Conservation (phyloP, 148 eudicot species). For the Drosera capensis region DNA sequence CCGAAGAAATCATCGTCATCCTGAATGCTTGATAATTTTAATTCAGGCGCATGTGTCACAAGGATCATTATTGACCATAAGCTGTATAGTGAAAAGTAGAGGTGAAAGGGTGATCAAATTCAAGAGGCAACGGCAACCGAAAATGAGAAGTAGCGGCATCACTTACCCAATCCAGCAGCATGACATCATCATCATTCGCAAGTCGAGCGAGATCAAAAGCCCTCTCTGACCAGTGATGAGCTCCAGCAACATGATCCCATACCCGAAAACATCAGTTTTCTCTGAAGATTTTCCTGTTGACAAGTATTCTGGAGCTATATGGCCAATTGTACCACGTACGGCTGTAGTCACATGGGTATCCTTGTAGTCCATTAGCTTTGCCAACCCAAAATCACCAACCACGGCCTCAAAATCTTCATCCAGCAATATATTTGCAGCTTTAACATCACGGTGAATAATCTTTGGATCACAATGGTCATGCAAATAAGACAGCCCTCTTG, state of each 20-base stretch:
- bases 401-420: conserved; percentile 98
- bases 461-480: conserved; percentile 98
- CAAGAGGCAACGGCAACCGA: not conserved
- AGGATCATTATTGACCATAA: no score
- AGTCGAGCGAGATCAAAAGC: conserved; percentile 95
- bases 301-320: conserved; percentile 89
- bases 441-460: conserved; percentile 92
- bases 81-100: no score
- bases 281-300: conserved; percentile 94
- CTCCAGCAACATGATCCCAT: conserved; percentile 95
- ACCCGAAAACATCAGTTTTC: conserved; percentile 94
- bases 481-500: conserved; percentile 88
- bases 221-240: conserved; percentile 85
- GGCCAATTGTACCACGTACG: conserved; percentile 95
- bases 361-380: no score
- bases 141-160: not conserved
- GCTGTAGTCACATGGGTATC: conserved; percentile 97
- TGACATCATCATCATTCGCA: conserved; percentile 93
- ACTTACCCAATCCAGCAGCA: conserved; percentile 94
- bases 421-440: conserved; percentile 82
- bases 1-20: no score
- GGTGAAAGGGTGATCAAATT: not conserved
- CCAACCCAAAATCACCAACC: conserved; percentile 97
- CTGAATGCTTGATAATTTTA: no score
- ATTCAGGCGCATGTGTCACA: no score